Evolutionary conservation across 257 asterid genomes (phyloP).

Genomic region (Primulina huaijiensis): DNA sequence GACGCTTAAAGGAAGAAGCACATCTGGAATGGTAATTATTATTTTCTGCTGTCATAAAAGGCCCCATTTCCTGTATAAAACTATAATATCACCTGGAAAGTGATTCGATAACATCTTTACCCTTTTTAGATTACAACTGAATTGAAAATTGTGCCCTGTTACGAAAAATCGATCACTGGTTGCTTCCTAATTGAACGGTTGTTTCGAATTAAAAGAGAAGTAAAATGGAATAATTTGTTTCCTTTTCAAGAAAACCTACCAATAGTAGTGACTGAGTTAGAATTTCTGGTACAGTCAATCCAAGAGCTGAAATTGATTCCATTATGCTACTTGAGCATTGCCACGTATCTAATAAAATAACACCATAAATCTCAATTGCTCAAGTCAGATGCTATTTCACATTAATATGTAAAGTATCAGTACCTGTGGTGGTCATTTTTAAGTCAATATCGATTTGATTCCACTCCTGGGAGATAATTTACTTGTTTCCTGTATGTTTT

Average conservation of each 20-base stretch:
- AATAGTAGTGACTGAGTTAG: too few species aligned
- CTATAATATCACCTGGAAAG: not conserved
- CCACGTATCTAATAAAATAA: not conserved
- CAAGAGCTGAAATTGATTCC: too few species aligned
- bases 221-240: not conserved
- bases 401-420: conserved; percentile 1
- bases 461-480: conserved; percentile 1
- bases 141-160: not conserved
- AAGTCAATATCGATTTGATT: not conserved
- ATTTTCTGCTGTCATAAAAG: not conserved
- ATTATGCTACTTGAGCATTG: not conserved
- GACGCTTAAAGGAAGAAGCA: conserved; percentile 37
- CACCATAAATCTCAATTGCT: not conserved
- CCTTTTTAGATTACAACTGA: not conserved
- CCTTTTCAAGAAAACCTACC: too few species aligned
- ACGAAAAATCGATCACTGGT: not conserved
- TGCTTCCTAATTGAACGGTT: not conserved
- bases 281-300: too few species aligned
- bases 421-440: not conserved
- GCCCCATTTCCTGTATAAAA: not conserved
- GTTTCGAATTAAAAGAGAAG: not conserved
- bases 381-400: conserved; percentile 4
- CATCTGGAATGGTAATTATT: conserved; percentile 33
- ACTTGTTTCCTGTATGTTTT: conserved; percentile 11
- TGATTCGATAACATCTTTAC: not conserved